phyloP scores from a whole-genome alignment of 441 rosid species.

The Eruca vesicaria region DNA sequence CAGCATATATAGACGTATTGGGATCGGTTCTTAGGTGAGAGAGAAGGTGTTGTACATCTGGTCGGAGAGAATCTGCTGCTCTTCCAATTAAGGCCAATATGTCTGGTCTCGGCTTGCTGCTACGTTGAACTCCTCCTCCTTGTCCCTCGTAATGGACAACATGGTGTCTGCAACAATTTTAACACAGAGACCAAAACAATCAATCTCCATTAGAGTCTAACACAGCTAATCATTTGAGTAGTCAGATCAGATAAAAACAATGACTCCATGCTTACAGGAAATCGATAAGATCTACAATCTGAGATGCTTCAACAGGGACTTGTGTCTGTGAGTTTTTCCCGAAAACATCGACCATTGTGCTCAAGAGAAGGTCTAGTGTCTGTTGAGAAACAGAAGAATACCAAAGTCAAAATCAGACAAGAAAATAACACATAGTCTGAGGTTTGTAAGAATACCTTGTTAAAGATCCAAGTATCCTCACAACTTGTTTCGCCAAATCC shows the following conservation, averaged over 20 bases:
- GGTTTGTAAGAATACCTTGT: slow-evolving; percentile 70
- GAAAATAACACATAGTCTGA: not conserved
- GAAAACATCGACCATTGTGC: slow-evolving; percentile 72
- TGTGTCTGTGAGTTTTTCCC: slow-evolving; percentile 64
- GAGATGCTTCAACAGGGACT: slow-evolving; percentile 73
- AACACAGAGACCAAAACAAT: too few relatives aligned
- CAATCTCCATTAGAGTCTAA: too few relatives aligned
- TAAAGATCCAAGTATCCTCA: slow-evolving; percentile 78
- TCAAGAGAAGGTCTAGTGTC: slow-evolving; percentile 67
- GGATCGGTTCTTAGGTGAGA: slow-evolving; percentile 78
- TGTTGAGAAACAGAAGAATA: slow-evolving; percentile 34
- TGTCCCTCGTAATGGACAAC: slow-evolving; percentile 90
- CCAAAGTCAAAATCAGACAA: not conserved
- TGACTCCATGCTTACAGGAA: slow-evolving; percentile 61
- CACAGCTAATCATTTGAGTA: too few relatives aligned
- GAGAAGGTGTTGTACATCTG: slow-evolving; percentile 87
- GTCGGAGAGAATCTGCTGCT: slow-evolving; percentile 71
- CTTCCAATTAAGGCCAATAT: slow-evolving; percentile 64
- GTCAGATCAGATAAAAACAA: not conserved
- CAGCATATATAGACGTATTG: slow-evolving; percentile 77
- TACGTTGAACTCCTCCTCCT: slow-evolving; percentile 87
- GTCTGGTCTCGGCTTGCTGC: slow-evolving; percentile 86
- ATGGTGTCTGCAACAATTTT: slow-evolving; percentile 66
- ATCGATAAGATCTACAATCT: slow-evolving; percentile 80
- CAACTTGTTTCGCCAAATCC: slow-evolving; percentile 79